Evolutionary conservation across 768 basidiomycete genomes (phyloP), one percentile per base, ranked within the genome.

Genomic region (Boletus vinaceobasis): DNA sequence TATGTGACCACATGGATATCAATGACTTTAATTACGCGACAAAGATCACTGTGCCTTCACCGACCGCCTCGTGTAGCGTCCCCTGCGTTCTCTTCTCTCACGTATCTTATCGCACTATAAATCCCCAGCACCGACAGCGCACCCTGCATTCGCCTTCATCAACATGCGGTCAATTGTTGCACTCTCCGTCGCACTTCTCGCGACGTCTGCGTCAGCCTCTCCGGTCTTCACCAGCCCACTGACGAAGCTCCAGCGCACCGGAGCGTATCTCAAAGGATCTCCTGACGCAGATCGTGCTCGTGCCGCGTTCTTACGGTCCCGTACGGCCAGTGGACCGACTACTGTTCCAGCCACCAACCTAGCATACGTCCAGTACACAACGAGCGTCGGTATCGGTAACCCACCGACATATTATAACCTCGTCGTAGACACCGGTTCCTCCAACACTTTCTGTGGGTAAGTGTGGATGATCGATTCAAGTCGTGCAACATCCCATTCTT

Each of bases 371-470:
- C 55, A 46, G 44, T 72, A 67, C 51, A 61, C 60, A 8, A 52
- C 60, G 0, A 57, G 56, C 3, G 61, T 71, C 15, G 67, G 64
- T 15, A 62, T 72, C 7, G 67, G 70, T 19, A 50, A 8, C 27
- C 70, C 69, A 19, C 37, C 60, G 6, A 71, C 67, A 9, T 58
- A 65, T 39, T 67, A 70, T 52, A 60, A 65, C 43, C 61, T 71
- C 9, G 36, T 71, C 7, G 52, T 71, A 14, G 72, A 72, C 50
- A 72, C 72, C 4, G 68, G 71, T 6, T 64, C 63, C 26, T 66
- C 71, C 15, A 71, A 69, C 48, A 73, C 66, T 0, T 71, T 71
- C 48, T 61, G 70, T 47, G 59, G 55, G 48, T 53, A 17, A 26
- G 56, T 50, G 2, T 39, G 44, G 14, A 43, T 11, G 17, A 13